phyloP scores from a whole-genome alignment of 2,329 filamentous ascomycete genomes.

The Sclerotinia spermophila region DNA sequence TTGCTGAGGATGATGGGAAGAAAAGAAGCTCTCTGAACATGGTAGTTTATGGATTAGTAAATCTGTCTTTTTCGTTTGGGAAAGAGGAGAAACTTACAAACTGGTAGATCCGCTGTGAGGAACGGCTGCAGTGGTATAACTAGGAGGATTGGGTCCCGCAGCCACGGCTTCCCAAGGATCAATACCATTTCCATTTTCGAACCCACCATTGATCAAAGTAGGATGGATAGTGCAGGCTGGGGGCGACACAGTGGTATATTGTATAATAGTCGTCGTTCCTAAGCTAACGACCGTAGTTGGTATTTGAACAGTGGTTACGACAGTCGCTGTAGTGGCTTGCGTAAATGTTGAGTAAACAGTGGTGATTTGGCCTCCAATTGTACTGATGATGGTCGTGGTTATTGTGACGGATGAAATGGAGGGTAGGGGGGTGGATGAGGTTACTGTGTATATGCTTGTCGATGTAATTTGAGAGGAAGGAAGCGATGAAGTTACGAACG shows the following conservation, averaged over 20 bases:
- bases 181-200: not conserved
- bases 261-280: not conserved
- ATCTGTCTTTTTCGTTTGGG: not conserved
- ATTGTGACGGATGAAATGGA: conserved; percentile 1
- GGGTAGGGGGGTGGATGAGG: not conserved
- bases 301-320: not conserved
- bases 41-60: not conserved
- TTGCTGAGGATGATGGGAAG: not conserved
- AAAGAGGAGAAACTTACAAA: not conserved
- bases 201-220: not conserved
- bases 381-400: conserved; percentile 10
- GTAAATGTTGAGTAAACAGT: conserved; percentile 1
- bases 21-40: not conserved
- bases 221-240: not conserved
- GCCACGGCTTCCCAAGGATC: not conserved
- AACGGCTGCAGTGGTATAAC: not conserved
- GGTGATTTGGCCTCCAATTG: not conserved
- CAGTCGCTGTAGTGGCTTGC: not conserved
- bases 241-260: not conserved
- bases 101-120: conserved; percentile 1
- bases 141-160: not conserved
- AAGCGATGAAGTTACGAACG: not conserved
- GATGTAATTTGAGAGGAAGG: not conserved
- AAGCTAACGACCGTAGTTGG: not conserved
- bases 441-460: not conserved